phyloP scores from a whole-genome alignment of 2,329 filamentous ascomycete species.

The Phyllosticta citriasiana region DNA sequence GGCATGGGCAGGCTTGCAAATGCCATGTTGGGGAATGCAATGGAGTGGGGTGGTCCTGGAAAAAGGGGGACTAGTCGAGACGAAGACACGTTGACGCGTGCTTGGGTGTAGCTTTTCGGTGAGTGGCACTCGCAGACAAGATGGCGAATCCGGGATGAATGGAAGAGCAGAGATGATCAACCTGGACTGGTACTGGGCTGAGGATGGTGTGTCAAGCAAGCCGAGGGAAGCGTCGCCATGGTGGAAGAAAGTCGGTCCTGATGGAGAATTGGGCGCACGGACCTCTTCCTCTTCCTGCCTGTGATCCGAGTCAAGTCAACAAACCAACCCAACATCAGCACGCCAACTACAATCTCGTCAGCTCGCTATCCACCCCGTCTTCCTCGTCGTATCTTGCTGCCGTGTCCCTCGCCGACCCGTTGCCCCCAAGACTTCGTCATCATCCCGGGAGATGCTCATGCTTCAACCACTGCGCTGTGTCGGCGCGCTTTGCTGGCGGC shows the following conservation, averaged over 20 bases:
- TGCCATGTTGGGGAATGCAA: background rate
- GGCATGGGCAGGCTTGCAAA: background rate
- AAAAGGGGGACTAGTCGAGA: background rate
- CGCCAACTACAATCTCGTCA: background rate
- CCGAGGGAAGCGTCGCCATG: background rate
- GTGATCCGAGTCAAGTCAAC: background rate
- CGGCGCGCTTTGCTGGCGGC: background rate
- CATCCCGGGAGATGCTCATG: background rate
- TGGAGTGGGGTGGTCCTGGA: background rate
- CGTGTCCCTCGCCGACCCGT: background rate
- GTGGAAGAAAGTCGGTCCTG: background rate
- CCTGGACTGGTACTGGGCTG: background rate
- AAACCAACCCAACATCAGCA: background rate
- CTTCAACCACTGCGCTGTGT: background rate
- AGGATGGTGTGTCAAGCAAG: background rate
- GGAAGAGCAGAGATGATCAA: background rate
- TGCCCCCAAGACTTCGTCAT: background rate
- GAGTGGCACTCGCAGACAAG: background rate
- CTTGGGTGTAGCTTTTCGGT: background rate
- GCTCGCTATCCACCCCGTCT: background rate
- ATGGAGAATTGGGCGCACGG: background rate
- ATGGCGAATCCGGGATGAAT: background rate
- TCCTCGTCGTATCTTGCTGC: background rate
- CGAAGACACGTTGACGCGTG: background rate
- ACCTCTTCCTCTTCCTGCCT: background rate